Base-by-base conservation (phyloP, 2,329 filamentous ascomycete genomes). In the Ilyonectria mors-panacis region DNA sequence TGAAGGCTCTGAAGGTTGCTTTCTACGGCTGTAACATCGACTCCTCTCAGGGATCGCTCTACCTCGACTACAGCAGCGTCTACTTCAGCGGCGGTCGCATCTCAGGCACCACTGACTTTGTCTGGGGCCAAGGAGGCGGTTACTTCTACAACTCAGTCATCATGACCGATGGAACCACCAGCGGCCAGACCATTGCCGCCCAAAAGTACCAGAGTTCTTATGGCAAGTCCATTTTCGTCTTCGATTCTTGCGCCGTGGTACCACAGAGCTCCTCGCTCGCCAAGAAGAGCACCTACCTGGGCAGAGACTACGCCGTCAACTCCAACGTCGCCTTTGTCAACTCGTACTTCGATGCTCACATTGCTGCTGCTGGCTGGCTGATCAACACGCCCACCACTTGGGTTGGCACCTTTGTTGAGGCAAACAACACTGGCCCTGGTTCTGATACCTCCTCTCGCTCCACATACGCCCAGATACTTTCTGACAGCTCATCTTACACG, bases 401-500 rank as follows among this genome's bases (percentile, higher is more conserved):
- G 37, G 57, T 57, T 19, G 77, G 77, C 6, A 73, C 73, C 2
- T 79, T 79, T 33, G 71, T 68, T 1, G 78, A 80, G 55, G 73
- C 72, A 9, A 80, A 80, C 68, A 80, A 80, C 58, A 79, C 78
- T 1, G 78, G 78, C 0, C 73, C 77, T 5, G 78, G 78, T 4
- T 73, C 66, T 37, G 69, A 70, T 7, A 69, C 75, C 2, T 69
- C 70, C 1, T 69, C 66, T 37, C 75, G 78, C 17, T 59, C 66
- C 1, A 73, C 77, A 19, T 64, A 51, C 7, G 75, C 62, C 2
- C 73, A 73, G 10, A 54, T 78, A 1, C 61, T 71, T 55, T 81
- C 80, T 1, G 73, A 83, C 54, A 85, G 78, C 66, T 87, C 91
- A 68, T 88, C 90, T 69, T 77, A 80, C 65, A 90, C 80, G 1